phyloP scores from a whole-genome alignment of 495 filamentous ascomycete genomes.

The Penicillium malachiteum region DNA sequence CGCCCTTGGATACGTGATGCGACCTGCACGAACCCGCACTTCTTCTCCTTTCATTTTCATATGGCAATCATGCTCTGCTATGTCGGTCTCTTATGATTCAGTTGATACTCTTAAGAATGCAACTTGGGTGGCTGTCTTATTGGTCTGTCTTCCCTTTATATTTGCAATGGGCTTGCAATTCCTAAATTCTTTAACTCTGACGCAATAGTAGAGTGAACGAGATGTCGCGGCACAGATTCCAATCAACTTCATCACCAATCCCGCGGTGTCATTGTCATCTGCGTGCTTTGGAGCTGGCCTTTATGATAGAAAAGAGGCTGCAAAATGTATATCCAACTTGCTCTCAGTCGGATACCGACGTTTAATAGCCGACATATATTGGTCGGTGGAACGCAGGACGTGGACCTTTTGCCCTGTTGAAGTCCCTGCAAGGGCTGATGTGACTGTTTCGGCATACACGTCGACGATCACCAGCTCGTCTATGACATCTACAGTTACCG shows the following conservation, averaged over 20 bases:
- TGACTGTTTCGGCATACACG: conserved; percentile 24
- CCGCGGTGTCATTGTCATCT: conserved; percentile 52
- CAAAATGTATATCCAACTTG: conserved; percentile 60
- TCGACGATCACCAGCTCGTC: conserved; percentile 18
- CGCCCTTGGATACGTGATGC: conserved; percentile 10
- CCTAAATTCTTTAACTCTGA: background rate
- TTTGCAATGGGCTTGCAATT: background rate
- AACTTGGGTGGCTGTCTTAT: conserved; percentile 35
- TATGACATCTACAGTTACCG: conserved; percentile 17
- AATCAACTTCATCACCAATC: conserved; percentile 59
- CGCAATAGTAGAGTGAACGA: conserved; percentile 52
- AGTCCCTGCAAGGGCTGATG: conserved; percentile 26
- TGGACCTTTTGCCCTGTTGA: conserved; percentile 63
- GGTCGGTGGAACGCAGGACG: conserved; percentile 49
- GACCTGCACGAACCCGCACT: background rate
- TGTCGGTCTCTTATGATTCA: conserved; percentile 37
- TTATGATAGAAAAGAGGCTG: conserved; percentile 47
- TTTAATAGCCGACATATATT: conserved; percentile 63
- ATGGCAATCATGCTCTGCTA: conserved; percentile 14
- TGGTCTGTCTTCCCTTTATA: conserved; percentile 24
- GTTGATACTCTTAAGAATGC: conserved; percentile 32
- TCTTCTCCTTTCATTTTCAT: background rate
- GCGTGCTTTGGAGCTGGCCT: conserved; percentile 57
- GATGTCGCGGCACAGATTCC: conserved; percentile 60
- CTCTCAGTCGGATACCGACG: conserved; percentile 57